Evolutionary conservation across 139 green algal species (phyloP).

Genomic region (Microglena sp.): DNA sequence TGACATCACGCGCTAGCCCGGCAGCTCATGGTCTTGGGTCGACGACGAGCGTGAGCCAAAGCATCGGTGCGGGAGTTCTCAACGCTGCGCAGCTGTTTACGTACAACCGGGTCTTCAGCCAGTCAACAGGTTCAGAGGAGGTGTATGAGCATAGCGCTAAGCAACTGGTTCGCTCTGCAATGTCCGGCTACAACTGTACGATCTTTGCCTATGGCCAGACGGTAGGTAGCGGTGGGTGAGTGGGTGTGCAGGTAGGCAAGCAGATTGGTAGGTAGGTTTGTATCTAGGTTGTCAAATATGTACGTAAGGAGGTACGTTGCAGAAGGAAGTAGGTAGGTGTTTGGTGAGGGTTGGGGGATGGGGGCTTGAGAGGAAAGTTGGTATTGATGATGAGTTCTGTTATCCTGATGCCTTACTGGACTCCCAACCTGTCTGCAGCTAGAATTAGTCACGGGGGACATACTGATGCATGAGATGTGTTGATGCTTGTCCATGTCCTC

Average conservation of each 20-base stretch:
- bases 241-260: background rate
- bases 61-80: too few relatives aligned
- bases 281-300: background rate
- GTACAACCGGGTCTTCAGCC: slow-evolving; percentile 7
- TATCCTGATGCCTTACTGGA: too few relatives aligned
- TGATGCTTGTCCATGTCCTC: background rate
- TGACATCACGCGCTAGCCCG: too few relatives aligned
- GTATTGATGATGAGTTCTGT: too few relatives aligned
- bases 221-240: background rate
- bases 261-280: background rate
- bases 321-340: too few relatives aligned
- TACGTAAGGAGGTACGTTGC: background rate
- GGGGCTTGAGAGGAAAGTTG: too few relatives aligned
- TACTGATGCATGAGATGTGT: background rate
- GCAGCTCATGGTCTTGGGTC: too few relatives aligned
- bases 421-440: too few relatives aligned
- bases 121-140: background rate
- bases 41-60: too few relatives aligned
- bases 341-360: too few relatives aligned
- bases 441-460: too few relatives aligned
- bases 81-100: too few relatives aligned
- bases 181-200: slow-evolving; percentile 9
- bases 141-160: background rate
- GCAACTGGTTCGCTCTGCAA: background rate
- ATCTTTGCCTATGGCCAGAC: slow-evolving; percentile 14